Conservation (phyloP, 1,139 yeast genomes). For the Saccharomycopsis crataegensis region DNA sequence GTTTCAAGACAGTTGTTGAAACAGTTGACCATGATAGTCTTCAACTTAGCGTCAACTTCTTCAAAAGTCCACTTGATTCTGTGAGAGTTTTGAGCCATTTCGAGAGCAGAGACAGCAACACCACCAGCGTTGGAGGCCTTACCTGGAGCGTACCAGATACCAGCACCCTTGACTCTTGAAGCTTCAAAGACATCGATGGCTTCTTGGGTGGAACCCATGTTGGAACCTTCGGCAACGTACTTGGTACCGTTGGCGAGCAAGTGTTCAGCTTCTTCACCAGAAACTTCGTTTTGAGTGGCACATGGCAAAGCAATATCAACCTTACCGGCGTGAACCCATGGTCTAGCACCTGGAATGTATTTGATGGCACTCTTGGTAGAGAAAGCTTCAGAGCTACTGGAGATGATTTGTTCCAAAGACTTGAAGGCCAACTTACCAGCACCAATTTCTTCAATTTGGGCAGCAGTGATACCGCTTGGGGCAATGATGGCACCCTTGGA, state of each 20-base stretch:
- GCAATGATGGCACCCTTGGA: constrained; percentile 83
- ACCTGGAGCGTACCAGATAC: constrained; percentile 98
- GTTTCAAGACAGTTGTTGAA: constrained; percentile 89
- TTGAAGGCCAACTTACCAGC: constrained; percentile 78
- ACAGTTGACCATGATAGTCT: constrained; percentile 88
- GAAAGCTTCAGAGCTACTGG: constrained; percentile 49
- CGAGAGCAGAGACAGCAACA: constrained; percentile 97
- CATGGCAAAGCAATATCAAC: constrained; percentile 96
- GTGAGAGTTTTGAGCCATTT: constrained; percentile 99
- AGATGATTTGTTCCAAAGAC: constrained; percentile 64
- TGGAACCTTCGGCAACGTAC: constrained; percentile 97
- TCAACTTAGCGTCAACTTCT: constrained; percentile 82
- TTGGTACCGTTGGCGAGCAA: constrained; percentile 87
- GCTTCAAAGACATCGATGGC: constrained; percentile 94
- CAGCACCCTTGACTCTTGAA: constrained; percentile 49
- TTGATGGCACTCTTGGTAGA: constrained; percentile 46
- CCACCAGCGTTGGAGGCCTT: constrained; percentile 99
- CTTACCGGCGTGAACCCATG: constrained; percentile 89
- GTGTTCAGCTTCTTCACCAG: constrained; percentile 94
- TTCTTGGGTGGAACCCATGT: constrained; percentile 98
- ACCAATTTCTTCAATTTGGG: constrained; percentile 70
- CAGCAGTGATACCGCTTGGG: constrained; percentile 73
- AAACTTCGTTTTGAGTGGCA: constrained; percentile 97
- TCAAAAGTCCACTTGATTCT: constrained; percentile 83
- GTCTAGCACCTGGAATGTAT: constrained; percentile 90